A percentile compares a stretch with the other conserved stretches of the same genome.
Conservation (phyloP, 108 stramenopile genomes). For the Conticribra weissflogii region DNA sequence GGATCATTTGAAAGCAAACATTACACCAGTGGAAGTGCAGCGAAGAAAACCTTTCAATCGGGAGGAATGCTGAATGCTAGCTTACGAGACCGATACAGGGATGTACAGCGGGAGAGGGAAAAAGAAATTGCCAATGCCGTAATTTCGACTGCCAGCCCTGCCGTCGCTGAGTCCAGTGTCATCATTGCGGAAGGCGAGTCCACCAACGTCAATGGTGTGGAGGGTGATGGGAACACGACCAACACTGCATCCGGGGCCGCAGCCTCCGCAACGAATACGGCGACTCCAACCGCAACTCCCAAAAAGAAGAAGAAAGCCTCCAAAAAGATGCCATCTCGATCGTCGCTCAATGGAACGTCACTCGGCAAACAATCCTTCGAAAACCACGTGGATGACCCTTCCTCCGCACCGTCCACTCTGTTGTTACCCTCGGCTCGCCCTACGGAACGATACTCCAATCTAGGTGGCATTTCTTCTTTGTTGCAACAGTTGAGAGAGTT, state of each 20-base stretch:
- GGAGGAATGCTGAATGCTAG: slow-evolving; percentile 73
- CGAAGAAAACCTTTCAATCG: slow-evolving; percentile 1
- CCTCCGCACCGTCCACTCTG: slow-evolving; percentile 16
- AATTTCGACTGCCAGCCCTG: background rate
- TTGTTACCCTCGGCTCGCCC: slow-evolving; percentile 75
- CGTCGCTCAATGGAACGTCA: background rate
- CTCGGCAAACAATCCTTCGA: background rate
- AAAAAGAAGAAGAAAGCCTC: slow-evolving; percentile 44
- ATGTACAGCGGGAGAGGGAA: slow-evolving; percentile 55
- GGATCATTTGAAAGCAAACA: background rate
- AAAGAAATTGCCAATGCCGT: slow-evolving; percentile 9
- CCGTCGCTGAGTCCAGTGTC: background rate
- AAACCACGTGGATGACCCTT: slow-evolving; percentile 9
- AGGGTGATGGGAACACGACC: background rate
- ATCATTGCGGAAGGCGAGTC: slow-evolving; percentile 4
- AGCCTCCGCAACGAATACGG: slow-evolving; percentile 4
- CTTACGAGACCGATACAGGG: slow-evolving; percentile 65
- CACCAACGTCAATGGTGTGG: background rate
- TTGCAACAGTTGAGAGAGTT: slow-evolving; percentile 80
- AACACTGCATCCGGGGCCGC: slow-evolving; percentile 3
- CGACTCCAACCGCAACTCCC: slow-evolving; percentile 3
- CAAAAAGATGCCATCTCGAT: slow-evolving; percentile 18
- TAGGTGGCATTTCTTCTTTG: slow-evolving; percentile 82
- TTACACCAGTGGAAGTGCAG: slow-evolving; percentile 3
- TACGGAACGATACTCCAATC: slow-evolving; percentile 77